phyloP scores from a whole-genome alignment of 2,329 filamentous ascomycete species.

The Neopestalotiopsis sp. region DNA sequence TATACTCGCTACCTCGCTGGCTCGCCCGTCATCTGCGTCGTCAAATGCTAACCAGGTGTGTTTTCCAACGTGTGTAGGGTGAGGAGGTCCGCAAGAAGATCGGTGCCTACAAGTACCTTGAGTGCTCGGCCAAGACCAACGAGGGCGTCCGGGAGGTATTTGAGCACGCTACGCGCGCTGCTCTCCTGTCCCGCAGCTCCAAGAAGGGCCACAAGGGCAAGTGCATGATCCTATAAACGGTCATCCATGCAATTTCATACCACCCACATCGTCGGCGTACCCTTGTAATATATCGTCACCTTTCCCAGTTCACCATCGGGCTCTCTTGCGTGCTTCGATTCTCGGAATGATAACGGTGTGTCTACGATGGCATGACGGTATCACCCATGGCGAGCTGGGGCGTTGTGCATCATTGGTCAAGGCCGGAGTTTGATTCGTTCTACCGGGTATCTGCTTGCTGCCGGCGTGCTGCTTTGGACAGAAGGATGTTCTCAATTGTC shows the following conservation, averaged over 20 bases:
- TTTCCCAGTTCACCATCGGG: conserved; percentile 17
- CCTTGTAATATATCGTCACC: conserved; percentile 21
- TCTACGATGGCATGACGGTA: conserved; percentile 32
- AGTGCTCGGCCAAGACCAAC: conserved; percentile 99
- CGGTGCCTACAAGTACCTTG: conserved; percentile 93
- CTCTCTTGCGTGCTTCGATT: conserved; percentile 19
- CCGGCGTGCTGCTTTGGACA: conserved; percentile 24
- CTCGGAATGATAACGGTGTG: conserved; percentile 33
- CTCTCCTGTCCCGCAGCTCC: conserved; percentile 77
- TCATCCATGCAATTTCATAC: conserved; percentile 31
- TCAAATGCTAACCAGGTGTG: neutral
- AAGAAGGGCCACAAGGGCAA: conserved; percentile 69
- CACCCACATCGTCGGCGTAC: conserved; percentile 33
- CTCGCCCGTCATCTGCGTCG: neutral
- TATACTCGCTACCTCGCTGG: neutral
- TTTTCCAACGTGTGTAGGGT: conserved; percentile 61
- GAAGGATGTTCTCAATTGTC: conserved; percentile 20
- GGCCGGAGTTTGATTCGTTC: conserved; percentile 41
- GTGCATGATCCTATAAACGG: conserved; percentile 81
- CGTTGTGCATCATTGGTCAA: conserved; percentile 38
- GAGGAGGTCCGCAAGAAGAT: conserved; percentile 98
- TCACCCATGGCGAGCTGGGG: conserved; percentile 35
- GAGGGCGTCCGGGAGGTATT: conserved; percentile 99
- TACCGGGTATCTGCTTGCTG: conserved; percentile 22
- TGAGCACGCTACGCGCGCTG: conserved; percentile 94